Base-by-base conservation (phyloP, 208 protist genomes). In the Trypanosoma vivax region DNA sequence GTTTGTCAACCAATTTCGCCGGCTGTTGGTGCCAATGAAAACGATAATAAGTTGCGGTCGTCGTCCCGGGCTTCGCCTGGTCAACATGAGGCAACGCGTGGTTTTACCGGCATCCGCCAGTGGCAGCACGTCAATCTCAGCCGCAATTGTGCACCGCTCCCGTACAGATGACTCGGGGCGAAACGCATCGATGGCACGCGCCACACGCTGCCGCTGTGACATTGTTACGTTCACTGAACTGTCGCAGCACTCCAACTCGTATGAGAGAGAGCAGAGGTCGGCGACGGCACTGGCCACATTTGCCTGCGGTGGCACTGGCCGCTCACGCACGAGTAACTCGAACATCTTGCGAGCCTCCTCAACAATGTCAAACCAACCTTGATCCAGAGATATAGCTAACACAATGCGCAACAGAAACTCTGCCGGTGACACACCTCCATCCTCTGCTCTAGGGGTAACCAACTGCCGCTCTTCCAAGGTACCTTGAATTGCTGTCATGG, bases 41-140 rank as follows among this genome's bases (percentile, higher is more conserved):
- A 62, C 71, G 21, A 85, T 56, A 31, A 85, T 74, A n/a, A 85
- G 66, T 51, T 85, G 77, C 48, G 71, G 70, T 40, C 68, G 69
- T 31, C 72, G 65, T 25, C 71, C 72, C 1, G 54, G 73, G 40
- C 73, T 80, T 27, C 57, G 63, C 0, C 77, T 60, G 14, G 70
- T 76, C 42, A 85, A 16, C 40, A 67, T 65, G 33, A 85, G 62
- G 50, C 71, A 85, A 11, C 77, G 77, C 27, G 77, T 80, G 16
- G 67, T 77, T 45, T 66, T 50, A 49, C 78, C 66, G 24, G 65
- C 50, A 61, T 85, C 71, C 1, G 65, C 60, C 33, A 85, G 50
- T n/a, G 71, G 77, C 30, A 85, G 57, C n/a, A 80, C 64, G 2
- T 39, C 49, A 38, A 80, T 80, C 56, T 85, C 73, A 14, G 71